Conservation (phyloP, 2,329 filamentous ascomycete species). For the Furcasterigmium furcatum region DNA sequence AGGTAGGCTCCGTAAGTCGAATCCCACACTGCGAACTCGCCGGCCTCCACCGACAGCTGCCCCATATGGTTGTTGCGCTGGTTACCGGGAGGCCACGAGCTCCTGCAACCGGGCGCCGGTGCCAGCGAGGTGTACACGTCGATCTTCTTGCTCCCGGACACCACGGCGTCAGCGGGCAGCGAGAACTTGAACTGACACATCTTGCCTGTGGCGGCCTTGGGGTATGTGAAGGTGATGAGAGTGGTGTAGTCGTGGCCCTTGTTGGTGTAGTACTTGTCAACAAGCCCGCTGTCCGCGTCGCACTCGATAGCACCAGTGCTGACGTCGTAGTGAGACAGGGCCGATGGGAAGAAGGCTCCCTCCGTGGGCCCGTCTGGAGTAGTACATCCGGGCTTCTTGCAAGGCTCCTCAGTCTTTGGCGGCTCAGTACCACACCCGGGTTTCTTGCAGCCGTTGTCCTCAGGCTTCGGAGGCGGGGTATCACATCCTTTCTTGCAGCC, state of each 20-base stretch:
- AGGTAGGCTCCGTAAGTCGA: slow-evolving; percentile 9
- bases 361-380: too few species aligned
- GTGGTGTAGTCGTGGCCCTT: slow-evolving; percentile 20
- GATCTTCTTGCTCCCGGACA: slow-evolving; percentile 17
- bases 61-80: slow-evolving; percentile 17
- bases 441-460: too few species aligned
- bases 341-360: slow-evolving; percentile 16
- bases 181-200: slow-evolving; percentile 22
- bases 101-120: slow-evolving; percentile 15
- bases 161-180: slow-evolving; percentile 13
- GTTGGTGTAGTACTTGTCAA: slow-evolving; percentile 17
- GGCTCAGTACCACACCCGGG: too few species aligned
- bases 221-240: slow-evolving; percentile 23
- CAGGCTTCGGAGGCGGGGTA: too few species aligned
- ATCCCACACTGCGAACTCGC: slow-evolving; percentile 9
- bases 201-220: slow-evolving; percentile 13
- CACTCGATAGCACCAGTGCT: slow-evolving; percentile 16
- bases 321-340: slow-evolving; percentile 17
- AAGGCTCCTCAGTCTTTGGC: too few species aligned
- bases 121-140: slow-evolving; percentile 21
- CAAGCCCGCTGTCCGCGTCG: slow-evolving; percentile 4
- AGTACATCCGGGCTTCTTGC: too few species aligned
- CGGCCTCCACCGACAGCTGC: slow-evolving; percentile 2
- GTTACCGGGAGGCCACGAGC: slow-evolving; percentile 20
- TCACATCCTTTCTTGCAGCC: too few species aligned